A percentile compares a stretch with the other conserved stretches of the same genome.
Conservation (phyloP, 2,329 filamentous ascomycete genomes). For the Cercospora zeae-maydis region DNA sequence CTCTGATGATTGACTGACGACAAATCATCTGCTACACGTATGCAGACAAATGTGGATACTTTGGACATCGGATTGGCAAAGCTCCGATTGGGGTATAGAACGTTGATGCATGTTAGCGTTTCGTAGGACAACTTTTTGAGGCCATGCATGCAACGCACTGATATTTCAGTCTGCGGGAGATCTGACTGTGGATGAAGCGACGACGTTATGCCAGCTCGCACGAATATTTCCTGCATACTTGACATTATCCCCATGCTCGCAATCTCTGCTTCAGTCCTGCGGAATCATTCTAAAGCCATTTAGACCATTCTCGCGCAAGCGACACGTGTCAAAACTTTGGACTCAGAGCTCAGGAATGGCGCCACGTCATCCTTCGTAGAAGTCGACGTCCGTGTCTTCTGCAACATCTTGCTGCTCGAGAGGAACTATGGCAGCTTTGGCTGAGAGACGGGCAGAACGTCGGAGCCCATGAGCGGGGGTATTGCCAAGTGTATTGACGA, state of each 20-base stretch:
- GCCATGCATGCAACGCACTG: too few species aligned
- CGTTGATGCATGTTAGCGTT: too few species aligned
- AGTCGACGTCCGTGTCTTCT: not conserved
- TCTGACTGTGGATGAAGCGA: too few species aligned
- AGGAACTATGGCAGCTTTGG: not conserved
- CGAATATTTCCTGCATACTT: too few species aligned
- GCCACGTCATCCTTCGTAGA: not conserved
- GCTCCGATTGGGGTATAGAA: too few species aligned
- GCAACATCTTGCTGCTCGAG: not conserved
- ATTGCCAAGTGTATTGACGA: not conserved
- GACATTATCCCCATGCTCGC: too few species aligned
- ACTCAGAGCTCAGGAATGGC: constrained; percentile 1
- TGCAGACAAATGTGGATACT: too few species aligned
- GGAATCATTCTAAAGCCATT: not conserved
- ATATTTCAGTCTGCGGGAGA: too few species aligned
- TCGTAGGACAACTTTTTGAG: too few species aligned
- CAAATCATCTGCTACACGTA: too few species aligned
- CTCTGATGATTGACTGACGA: not conserved
- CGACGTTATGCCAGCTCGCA: too few species aligned
- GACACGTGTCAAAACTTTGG: not conserved
- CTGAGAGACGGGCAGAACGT: constrained; percentile 6
- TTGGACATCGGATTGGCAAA: too few species aligned
- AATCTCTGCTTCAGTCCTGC: not conserved
- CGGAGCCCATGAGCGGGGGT: not conserved
- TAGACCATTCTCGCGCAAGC: not conserved